phyloP scores from a whole-genome alignment of 495 filamentous ascomycete species.

The Penicillium simplicissimum region DNA sequence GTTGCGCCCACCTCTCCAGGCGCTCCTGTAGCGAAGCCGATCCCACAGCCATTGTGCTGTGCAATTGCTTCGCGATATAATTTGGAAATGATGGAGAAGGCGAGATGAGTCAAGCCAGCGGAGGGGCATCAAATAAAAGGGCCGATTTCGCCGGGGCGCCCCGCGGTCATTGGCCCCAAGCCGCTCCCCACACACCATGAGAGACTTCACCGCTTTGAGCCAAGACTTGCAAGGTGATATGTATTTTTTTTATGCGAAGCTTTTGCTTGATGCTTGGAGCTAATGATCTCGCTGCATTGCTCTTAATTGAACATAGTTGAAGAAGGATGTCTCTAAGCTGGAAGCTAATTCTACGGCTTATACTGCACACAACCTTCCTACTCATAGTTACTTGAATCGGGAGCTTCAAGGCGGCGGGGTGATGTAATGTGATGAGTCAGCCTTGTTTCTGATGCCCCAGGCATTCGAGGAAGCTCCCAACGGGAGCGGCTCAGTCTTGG shows the following conservation, averaged over 20 bases:
- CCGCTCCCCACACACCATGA: constrained; percentile 15
- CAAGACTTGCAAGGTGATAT: too few species aligned
- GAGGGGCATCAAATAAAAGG: constrained; percentile 26
- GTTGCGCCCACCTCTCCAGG: constrained; percentile 50
- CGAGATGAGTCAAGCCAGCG: constrained; percentile 26
- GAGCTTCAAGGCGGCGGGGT: too few species aligned
- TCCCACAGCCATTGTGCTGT: constrained; percentile 41
- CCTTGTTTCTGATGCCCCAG: constrained; percentile 9
- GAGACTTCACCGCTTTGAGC: constrained; percentile 13
- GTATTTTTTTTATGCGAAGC: too few species aligned
- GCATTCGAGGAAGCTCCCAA: constrained; percentile 1
- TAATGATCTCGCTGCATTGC: background rate
- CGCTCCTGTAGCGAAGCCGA: constrained; percentile 41
- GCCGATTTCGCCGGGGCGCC: constrained; percentile 29
- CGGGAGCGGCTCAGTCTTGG: background rate
- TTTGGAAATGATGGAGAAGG: constrained; percentile 6
- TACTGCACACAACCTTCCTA: too few species aligned
- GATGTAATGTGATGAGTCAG: constrained; percentile 11
- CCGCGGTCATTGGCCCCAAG: constrained; percentile 22
- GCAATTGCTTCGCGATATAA: constrained; percentile 14
- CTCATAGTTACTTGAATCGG: too few species aligned
- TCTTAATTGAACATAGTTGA: background rate
- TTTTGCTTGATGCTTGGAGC: too few species aligned
- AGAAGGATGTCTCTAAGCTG: background rate
- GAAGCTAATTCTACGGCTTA: too few species aligned